Base-by-base conservation (phyloP, 345 rosid species). In the Melaleuca quinquenervia region DNA sequence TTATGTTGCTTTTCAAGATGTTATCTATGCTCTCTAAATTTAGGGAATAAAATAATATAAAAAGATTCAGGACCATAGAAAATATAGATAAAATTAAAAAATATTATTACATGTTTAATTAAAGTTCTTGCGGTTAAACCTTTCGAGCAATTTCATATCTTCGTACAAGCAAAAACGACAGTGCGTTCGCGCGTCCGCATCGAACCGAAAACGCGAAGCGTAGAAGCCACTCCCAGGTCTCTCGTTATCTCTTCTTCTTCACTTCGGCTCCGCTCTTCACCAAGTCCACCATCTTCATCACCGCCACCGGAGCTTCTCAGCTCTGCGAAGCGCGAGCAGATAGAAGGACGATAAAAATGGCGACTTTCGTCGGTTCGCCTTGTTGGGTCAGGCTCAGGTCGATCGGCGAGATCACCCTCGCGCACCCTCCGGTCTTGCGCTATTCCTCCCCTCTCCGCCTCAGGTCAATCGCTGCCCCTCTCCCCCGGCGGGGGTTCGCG, bases 341-440 rank as follows among this genome's bases (percentile, higher is more conserved):
- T 64, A 15, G 7, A 29, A 29, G 76, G 22, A 64, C 41, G 41
- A 8, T 70, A 36, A 70, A 70, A 89, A 93, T 93, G 97, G 92
- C 95, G 87, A 88, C 86, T 86, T 85, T 91, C n/a, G 89, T 89
- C 9, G 90, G 89, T 52, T 90, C 91, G 32, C 88, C 91, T 62
- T 90, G 94, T 29, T 93, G 93, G 98, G 88, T 88, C 82, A 91
- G 90, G 90, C 87, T 93, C 86, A 88, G 91, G 89, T 88, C 88
- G 4, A 41, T 92, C 22, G 94, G 93, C 50, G 93, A 93, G 80
- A 52, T 92, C 70, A 86, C 91, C n/a, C 84, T 86, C 85, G 82
- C 45, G 52, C 56, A 55, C 82, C 85, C 91, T 52, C 85, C 94
- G 10, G 12, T 90, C 76, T 80, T 85, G 83, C 85, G 76, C 29